Evolutionary conservation across 169 alveolate species (phyloP), one percentile per base, ranked within the genome.

Genomic region (Plasmodium berghei): DNA sequence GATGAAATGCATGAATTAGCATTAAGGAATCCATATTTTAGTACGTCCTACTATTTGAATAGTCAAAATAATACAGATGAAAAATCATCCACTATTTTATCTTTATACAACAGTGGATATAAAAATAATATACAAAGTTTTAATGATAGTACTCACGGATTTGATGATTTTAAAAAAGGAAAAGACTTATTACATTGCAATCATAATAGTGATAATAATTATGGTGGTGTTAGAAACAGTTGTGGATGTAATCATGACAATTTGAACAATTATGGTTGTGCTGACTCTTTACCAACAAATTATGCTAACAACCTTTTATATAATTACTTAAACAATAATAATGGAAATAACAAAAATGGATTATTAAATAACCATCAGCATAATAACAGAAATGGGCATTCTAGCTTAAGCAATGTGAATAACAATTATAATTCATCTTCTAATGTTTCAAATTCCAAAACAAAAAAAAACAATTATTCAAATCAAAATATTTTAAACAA

Each of bases 401-500:
- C 66, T 1, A 16, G 42, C 8, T 28, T 40, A 34, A 70, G 46
- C 45, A 48, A 12, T 9, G 9, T 4, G 10, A 16, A 34, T 42
- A 70, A 18, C 18, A 77, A 55, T 28, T 77, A 77, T 18, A 63
- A 34, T 58, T 52, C 18, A 9, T 28, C 26, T 18, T 20, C 52
- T 28, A 9, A 45, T 9, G 40, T 28, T 2, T 63, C 72, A 9
- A 63, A 8, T 28, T 9, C 10, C 10, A 16, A 67, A 16, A 77
- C 63, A 46, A 77, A 77, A 45, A 77, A 66, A 49, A 63, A 75
- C 24, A 77, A 46, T 45, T 77, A 77, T 56, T 64, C 89, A 8
- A 75, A 77, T 77, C 77, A 77, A 77, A 77, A 77, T 12, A 77
- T 77, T 77, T 9, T 77, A 18, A 77, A 77, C 54, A 77, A 77